Conservation (phyloP, 331 rosid genomes). For the Arachis monticola region DNA sequence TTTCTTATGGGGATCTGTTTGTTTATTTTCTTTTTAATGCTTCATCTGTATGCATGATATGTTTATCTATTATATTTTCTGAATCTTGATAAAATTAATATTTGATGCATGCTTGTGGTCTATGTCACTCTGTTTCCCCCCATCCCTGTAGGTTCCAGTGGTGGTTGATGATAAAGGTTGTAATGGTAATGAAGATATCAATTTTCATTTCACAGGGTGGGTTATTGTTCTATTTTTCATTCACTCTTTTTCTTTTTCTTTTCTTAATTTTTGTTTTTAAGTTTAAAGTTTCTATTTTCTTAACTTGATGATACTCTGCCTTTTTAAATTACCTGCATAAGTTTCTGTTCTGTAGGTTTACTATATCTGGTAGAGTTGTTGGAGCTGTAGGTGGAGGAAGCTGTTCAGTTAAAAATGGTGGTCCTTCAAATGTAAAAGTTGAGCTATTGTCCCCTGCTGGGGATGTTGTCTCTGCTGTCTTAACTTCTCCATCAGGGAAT, state of each 20-base stretch:
- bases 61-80: background rate
- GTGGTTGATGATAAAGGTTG: conserved; percentile 84
- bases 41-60: conserved; percentile 20
- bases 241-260: too few relatives aligned
- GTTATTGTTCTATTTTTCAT: conserved; percentile 10
- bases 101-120: conserved; percentile 28
- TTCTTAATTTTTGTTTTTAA: too few relatives aligned
- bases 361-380: conserved; percentile 86
- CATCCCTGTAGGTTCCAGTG: conserved; percentile 73
- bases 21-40: background rate
- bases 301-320: conserved; percentile 16
- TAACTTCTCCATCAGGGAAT: conserved; percentile 73
- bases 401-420: conserved; percentile 73
- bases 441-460: conserved; percentile 72
- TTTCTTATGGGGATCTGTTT: conserved; percentile 2
- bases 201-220: conserved; percentile 95
- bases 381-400: conserved; percentile 94
- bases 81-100: conserved; percentile 29
- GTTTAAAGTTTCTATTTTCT: background rate
- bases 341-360: conserved; percentile 62
- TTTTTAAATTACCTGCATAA: conserved; percentile 28
- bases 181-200: conserved; percentile 92
- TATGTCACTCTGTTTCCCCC: background rate
- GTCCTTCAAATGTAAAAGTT: conserved; percentile 84
- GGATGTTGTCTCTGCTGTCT: conserved; percentile 70